Percentiles rank a stretch among this genome's conserved stretches.
Evolutionary conservation across 169 alveolate genomes (phyloP).

Genomic region (Ichthyophthirius multifiliis): DNA sequence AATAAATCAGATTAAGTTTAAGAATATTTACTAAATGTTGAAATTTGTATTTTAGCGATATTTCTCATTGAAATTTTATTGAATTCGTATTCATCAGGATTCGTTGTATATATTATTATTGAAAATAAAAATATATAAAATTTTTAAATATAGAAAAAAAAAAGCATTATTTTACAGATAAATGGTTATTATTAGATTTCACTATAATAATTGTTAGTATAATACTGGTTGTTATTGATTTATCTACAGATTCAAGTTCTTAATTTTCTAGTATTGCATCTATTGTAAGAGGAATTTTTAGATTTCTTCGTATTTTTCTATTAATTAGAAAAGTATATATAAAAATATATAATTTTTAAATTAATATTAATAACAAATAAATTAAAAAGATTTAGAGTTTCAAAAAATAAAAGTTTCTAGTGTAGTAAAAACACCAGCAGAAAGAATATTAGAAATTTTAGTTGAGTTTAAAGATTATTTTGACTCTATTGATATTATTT

Average conservation of each 20-base stretch:
- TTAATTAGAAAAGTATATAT: slow-evolving; percentile 25
- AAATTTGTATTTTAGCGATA: slow-evolving; percentile 6
- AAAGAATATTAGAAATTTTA: slow-evolving; percentile 30
- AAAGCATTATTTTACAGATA: slow-evolving; percentile 24
- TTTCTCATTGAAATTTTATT: slow-evolving; percentile 21
- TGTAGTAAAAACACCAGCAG: slow-evolving; percentile 24
- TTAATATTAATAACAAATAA: neutral
- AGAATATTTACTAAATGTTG: slow-evolving; percentile 1
- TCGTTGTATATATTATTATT: neutral
- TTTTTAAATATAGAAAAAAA: neutral
- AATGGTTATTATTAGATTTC: slow-evolving; percentile 28
- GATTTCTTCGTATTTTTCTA: slow-evolving; percentile 38
- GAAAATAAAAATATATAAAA: neutral
- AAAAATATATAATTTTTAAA: neutral
- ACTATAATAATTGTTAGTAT: slow-evolving; percentile 17
- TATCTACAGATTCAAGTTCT: neutral
- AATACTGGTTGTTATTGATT: slow-evolving; percentile 18
- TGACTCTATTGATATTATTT: slow-evolving; percentile 30
- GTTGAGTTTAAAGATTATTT: slow-evolving; percentile 27
- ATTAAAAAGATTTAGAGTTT: slow-evolving; percentile 16
- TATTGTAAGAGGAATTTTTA: slow-evolving; percentile 35
- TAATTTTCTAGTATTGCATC: slow-evolving; percentile 10
- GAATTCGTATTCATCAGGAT: neutral
- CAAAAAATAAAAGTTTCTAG: slow-evolving; percentile 8
- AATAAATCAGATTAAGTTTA: neutral